Conservation (phyloP, 179 eudicot species). For the Camellia oleifera region DNA sequence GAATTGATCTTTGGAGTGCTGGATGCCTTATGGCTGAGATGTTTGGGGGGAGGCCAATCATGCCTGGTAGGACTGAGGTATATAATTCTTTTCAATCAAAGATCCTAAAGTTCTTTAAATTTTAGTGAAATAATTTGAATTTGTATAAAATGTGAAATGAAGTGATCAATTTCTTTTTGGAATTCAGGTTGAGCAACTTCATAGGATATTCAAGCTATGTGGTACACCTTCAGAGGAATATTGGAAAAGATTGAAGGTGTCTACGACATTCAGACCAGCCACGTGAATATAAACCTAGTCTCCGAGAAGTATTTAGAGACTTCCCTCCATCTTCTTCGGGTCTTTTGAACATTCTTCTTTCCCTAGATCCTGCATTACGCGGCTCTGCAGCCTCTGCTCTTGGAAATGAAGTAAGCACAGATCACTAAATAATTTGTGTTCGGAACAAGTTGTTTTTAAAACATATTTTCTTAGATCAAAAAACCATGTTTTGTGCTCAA, state of each 20-base stretch:
- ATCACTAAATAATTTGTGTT: not conserved
- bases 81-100: not conserved
- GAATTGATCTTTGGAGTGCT: slow-evolving; percentile 53
- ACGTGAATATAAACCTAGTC: slow-evolving; percentile 30
- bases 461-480: not conserved
- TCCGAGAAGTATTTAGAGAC: slow-evolving; percentile 29
- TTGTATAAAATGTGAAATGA: not conserved
- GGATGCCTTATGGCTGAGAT: slow-evolving; percentile 51
- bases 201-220: slow-evolving; percentile 44
- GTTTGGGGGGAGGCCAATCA: slow-evolving; percentile 42
- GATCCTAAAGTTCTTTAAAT: not conserved
- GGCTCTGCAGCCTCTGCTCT: slow-evolving; percentile 39
- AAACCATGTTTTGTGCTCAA: not conserved
- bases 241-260: slow-evolving; percentile 35
- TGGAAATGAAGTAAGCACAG: slow-evolving; percentile 39
- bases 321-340: slow-evolving; percentile 36
- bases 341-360: slow-evolving; percentile 34
- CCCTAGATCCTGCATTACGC: slow-evolving; percentile 36
- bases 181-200: slow-evolving; percentile 45
- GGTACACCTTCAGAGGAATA: slow-evolving; percentile 47
- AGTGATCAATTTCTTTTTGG: not conserved
- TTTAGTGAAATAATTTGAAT: not conserved
- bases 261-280: slow-evolving; percentile 40
- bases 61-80: slow-evolving; percentile 57
- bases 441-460: not conserved